Evolutionary conservation across 768 basidiomycete species (phyloP).

Genomic region (Lactarius sanguifluus): DNA sequence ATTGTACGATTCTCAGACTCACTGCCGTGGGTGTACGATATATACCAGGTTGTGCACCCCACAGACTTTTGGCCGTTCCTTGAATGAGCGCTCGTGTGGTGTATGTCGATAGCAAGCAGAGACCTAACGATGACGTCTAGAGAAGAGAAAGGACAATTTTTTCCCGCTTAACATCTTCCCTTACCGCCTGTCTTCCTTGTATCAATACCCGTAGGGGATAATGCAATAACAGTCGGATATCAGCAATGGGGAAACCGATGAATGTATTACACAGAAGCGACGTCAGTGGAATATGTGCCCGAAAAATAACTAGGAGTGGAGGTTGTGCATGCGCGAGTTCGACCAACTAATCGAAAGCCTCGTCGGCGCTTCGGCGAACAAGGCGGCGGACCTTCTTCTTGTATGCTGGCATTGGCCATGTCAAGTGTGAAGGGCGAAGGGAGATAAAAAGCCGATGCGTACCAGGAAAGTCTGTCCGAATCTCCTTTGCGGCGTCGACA

Average conservation of each 20-base stretch:
- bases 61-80: not conserved
- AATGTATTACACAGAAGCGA: slow-evolving; percentile 16
- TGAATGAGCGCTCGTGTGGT: slow-evolving; percentile 4
- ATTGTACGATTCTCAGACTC: slow-evolving; percentile 22
- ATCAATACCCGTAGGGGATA: not conserved
- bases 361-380: slow-evolving; percentile 85
- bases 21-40: slow-evolving; percentile 21
- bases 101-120: not conserved
- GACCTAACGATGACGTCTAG: not conserved
- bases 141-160: not conserved
- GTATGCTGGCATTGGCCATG: slow-evolving; percentile 56
- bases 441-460: slow-evolving; percentile 30
- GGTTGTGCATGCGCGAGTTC: slow-evolving; percentile 1
- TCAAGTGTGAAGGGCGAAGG: slow-evolving; percentile 16
- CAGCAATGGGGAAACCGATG: slow-evolving; percentile 2
- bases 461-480: slow-evolving; percentile 65
- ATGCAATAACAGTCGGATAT: slow-evolving; percentile 17
- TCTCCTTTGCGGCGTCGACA: slow-evolving; percentile 91
- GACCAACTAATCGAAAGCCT: slow-evolving; percentile 62
- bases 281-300: slow-evolving; percentile 16
- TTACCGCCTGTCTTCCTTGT: not conserved
- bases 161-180: not conserved
- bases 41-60: slow-evolving; percentile 20
- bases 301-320: slow-evolving; percentile 11
- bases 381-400: slow-evolving; percentile 95